These are phyloP conservation scores for Halenospora varia DNA, from an alignment of 495 filamentous ascomycete species.

Conservation along the genomic window DNA sequence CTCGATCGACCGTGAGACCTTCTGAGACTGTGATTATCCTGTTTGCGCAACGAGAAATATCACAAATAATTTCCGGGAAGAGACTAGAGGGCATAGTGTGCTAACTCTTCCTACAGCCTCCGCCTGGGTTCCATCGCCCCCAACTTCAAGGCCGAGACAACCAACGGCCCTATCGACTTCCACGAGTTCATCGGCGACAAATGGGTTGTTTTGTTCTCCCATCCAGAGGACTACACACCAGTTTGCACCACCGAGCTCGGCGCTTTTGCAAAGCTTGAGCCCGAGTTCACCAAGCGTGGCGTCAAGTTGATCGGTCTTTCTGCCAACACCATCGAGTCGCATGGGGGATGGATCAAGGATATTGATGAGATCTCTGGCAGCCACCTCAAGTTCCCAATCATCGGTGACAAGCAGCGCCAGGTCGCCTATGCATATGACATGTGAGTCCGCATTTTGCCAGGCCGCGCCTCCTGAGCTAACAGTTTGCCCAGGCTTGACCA, in stretches of 20 bases:
- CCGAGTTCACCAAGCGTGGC: conserved; percentile 89
- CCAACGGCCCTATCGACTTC: conserved; percentile 89
- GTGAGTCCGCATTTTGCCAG: conserved; percentile 44
- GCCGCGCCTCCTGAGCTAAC: conserved; percentile 1
- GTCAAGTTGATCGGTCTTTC: conserved; percentile 96
- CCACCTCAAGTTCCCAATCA: conserved; percentile 88
- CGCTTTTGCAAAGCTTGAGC: conserved; percentile 93
- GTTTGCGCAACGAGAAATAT: too few relatives aligned
- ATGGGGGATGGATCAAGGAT: conserved; percentile 85
- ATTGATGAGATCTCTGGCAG: conserved; percentile 88
- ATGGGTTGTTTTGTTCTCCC: conserved; percentile 96
- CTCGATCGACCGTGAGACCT: too few relatives aligned
- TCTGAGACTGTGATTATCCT: too few relatives aligned
- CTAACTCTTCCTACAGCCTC: conserved; percentile 48
- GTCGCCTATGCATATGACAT: conserved; percentile 93
- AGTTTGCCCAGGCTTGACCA: conserved; percentile 64
- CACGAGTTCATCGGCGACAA: conserved; percentile 93
- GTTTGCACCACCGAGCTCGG: conserved; percentile 99
- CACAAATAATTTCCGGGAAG: too few relatives aligned
- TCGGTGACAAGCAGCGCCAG: conserved; percentile 94
- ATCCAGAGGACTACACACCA: conserved; percentile 91
- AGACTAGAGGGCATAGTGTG: too few relatives aligned
- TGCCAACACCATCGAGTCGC: conserved; percentile 67
- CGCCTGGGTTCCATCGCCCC: conserved; percentile 88
- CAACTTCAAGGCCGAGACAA: conserved; percentile 92